A percentile compares a stretch with the other conserved stretches of the same genome.
Evolutionary conservation across 176 grass and related monocot genomes (phyloP).

Genomic region (Triticum turgidum): DNA sequence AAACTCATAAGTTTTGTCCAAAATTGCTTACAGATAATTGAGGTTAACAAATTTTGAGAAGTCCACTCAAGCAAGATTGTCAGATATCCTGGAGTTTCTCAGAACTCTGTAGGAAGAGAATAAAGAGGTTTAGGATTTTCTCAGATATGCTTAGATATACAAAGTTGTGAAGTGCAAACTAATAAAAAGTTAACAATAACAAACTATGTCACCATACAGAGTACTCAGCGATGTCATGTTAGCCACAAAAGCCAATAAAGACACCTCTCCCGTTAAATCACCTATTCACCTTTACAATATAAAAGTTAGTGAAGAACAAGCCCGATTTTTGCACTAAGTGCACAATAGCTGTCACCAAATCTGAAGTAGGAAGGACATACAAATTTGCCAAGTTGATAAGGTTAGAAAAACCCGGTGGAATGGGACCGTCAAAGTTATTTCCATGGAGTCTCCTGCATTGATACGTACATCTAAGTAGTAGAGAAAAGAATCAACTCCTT

Average conservation of each 20-base stretch:
- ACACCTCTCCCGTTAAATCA: constrained; percentile 37
- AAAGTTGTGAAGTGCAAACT: neutral
- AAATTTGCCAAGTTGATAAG: constrained; percentile 32
- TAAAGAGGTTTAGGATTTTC: neutral
- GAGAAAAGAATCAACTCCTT: neutral
- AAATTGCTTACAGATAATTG: neutral
- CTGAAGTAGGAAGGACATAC: constrained; percentile 21
- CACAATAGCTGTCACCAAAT: neutral
- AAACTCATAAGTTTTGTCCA: neutral
- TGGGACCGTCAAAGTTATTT: constrained; percentile 55
- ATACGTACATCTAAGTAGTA: neutral
- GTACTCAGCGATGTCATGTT: constrained; percentile 37
- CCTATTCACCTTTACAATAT: constrained; percentile 35
- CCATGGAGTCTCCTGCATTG: constrained; percentile 49
- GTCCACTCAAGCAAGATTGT: constrained; percentile 21
- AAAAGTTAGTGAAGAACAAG: neutral
- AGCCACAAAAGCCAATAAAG: constrained; percentile 39
- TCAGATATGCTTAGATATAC: neutral
- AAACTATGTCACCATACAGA: constrained; percentile 17
- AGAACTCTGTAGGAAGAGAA: constrained; percentile 33
- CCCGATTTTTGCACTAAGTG: neutral
- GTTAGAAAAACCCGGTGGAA: constrained; percentile 28
- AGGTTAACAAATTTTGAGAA: constrained; percentile 30
- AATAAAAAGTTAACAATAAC: neutral
- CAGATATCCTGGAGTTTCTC: constrained; percentile 40